Conservation (phyloP, 306 rosid genomes). For the Pyrus bretschneideri region DNA sequence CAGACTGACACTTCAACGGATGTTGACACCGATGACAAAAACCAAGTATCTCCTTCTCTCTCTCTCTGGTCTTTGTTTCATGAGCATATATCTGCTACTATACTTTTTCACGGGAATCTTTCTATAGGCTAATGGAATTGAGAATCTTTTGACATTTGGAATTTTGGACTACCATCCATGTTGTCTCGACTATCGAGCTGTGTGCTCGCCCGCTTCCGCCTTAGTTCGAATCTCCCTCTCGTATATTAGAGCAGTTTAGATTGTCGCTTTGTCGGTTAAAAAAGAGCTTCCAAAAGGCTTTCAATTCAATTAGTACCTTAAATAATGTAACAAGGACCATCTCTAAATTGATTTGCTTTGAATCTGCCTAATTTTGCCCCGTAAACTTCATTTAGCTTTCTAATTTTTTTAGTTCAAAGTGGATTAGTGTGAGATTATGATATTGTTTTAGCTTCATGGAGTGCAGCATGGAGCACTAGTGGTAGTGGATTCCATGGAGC, state of each 20-base stretch:
- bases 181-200: too few species aligned
- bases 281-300: not conserved
- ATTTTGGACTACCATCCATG: not conserved
- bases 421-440: not conserved
- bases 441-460: conserved; percentile 39
- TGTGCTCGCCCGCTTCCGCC: too few species aligned
- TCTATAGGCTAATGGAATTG: not conserved
- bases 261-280: not conserved
- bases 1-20: conserved; percentile 76
- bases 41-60: conserved; percentile 27
- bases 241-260: too few species aligned
- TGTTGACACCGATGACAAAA: conserved; percentile 56
- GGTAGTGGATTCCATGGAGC: conserved; percentile 51
- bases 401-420: not conserved
- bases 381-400: not conserved
- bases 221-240: not conserved
- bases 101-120: not conserved
- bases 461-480: conserved; percentile 34
- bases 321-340: not conserved
- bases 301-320: not conserved
- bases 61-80: not conserved
- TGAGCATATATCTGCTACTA: not conserved
- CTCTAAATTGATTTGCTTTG: not conserved
- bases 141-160: not conserved
- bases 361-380: not conserved